Percentiles rank a stretch among this genome's conserved stretches.
Evolutionary conservation across 2,329 filamentous ascomycete species (phyloP).

Genomic region (Venturiaceae sp.): DNA sequence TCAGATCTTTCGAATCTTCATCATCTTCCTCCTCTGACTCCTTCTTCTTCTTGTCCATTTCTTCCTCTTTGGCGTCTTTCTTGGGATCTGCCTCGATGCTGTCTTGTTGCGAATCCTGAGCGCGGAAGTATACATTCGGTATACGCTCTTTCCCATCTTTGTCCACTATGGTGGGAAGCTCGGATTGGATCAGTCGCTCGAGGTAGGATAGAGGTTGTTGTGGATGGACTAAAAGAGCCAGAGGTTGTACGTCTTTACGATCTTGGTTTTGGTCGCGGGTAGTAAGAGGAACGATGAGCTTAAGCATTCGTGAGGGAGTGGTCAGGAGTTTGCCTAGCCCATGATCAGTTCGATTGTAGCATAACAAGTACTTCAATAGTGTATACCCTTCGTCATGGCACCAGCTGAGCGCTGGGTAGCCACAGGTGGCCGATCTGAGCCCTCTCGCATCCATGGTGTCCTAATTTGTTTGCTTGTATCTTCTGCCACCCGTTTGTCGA

Average conservation of each 20-base stretch:
- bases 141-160: slow-evolving; percentile 57
- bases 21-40: slow-evolving; percentile 15
- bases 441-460: slow-evolving; percentile 57
- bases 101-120: slow-evolving; percentile 62
- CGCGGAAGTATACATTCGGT: slow-evolving; percentile 68
- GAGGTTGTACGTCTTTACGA: slow-evolving; percentile 66
- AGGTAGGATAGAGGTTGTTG: slow-evolving; percentile 88
- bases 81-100: slow-evolving; percentile 25
- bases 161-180: slow-evolving; percentile 59
- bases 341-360: background rate
- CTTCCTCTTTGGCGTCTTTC: slow-evolving; percentile 23
- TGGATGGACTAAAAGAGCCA: slow-evolving; percentile 78
- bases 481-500: slow-evolving; percentile 28
- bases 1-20: slow-evolving; percentile 2
- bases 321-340: slow-evolving; percentile 64
- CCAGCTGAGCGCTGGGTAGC: slow-evolving; percentile 39
- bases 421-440: slow-evolving; percentile 49
- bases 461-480: slow-evolving; percentile 48
- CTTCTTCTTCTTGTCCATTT: slow-evolving; percentile 18
- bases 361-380: background rate
- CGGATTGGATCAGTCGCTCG: slow-evolving; percentile 79
- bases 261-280: slow-evolving; percentile 49
- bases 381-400: slow-evolving; percentile 55
- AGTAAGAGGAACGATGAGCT: slow-evolving; percentile 67
- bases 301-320: slow-evolving; percentile 70